Evolutionary conservation across 169 alveolate species (phyloP), one percentile per base, ranked within the genome.

Genomic region (Cryptosporidium ubiquitum): DNA sequence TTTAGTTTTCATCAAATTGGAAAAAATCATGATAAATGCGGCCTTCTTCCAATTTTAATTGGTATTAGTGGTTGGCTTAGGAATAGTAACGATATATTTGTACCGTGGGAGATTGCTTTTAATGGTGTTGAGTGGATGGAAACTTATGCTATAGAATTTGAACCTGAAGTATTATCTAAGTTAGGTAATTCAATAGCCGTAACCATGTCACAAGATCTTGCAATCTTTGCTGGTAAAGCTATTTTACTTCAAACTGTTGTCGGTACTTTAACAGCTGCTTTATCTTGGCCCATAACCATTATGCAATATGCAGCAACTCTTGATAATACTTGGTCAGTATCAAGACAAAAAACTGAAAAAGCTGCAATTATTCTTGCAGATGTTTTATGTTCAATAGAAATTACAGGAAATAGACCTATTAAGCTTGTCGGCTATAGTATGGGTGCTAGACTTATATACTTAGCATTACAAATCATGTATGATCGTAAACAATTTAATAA

Each of bases 331-430:
- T 96, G 97, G 97, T 89, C 94, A 69, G 92, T 95, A 35, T 91
- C 93, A 61, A 89, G 96, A 71, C 96, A 95, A 42, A 91, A 96
- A 69, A 97, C 98, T 18, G 93, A 94, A 86, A 96, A 92, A 79
- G 97, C 96, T 16, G 98, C 98, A 26, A 68, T 92, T 33, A 85
- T 95, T 3, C 93, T 96, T 58, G 98, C 98, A 3, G 95, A 94
- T 39, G 98, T 97, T 12, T 91, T 96, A 26, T 42, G 91, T 18
- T 23, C 42, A 29, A 68, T 18, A 0, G 69, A 84, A 26, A 92
- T 95, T 14, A 95, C 94, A 44, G 98, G 98, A 2, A 94, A 96
- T 74, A 86, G 98, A 29, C 98, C 97, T 0, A 96, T 96, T 66
- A 94, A 95, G 47, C 95, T 96, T 35, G 93, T 96, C 23, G 98